Base-by-base conservation (phyloP, 1,139 yeast genomes). In the Hemisphaericaspora xylofermentans region DNA sequence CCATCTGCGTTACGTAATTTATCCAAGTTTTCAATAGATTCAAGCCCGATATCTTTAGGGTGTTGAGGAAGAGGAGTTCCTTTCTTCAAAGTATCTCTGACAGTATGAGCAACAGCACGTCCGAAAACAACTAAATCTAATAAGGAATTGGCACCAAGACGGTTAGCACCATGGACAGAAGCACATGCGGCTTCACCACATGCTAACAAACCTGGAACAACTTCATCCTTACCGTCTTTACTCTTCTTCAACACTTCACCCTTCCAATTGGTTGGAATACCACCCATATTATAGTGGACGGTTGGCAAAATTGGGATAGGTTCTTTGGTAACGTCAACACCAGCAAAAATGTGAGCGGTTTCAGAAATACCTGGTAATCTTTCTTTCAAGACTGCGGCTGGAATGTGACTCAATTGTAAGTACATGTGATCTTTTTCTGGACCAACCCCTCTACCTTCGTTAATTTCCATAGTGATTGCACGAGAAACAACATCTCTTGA, bases 171-270 rank as follows among this genome's bases (percentile, higher is more conserved):
- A 65, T 93, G 98, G 44, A 93, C 98, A 33, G 98, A 89, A 51
- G 95, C 98, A 78, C 97, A 91, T 38, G 98, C 98, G 51, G 95
- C 93, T 76, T 93, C 98, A 78, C 98, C 98, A 76, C 97, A 89
- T 19, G 98, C 98, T 66, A 81, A 80, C 58, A 93, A 78, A 59
- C 98, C 98, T 57, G 95, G 95, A 49, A 93, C 95, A 55, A 87
- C 80, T 63, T 78, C 82, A 65, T 93, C 98, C 59, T 91, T 82
- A 58, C 98, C 98, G 54, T 86, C 79, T 60, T 80, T 89, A 62
- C 84, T 88, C 58, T 85, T 66, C 43, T 88, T 88, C 54, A 93
- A 68, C 39, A 82, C 97, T 74, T 93, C 97, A 76, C 98, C 98
- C 56, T 85, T 86, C 87, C 89, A 93, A 67, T 85, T 88, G 56